Evolutionary conservation across 306 rosid genomes (phyloP), one percentile per base, ranked within the genome.

Genomic region (Herpetospermum pedunculosum): DNA sequence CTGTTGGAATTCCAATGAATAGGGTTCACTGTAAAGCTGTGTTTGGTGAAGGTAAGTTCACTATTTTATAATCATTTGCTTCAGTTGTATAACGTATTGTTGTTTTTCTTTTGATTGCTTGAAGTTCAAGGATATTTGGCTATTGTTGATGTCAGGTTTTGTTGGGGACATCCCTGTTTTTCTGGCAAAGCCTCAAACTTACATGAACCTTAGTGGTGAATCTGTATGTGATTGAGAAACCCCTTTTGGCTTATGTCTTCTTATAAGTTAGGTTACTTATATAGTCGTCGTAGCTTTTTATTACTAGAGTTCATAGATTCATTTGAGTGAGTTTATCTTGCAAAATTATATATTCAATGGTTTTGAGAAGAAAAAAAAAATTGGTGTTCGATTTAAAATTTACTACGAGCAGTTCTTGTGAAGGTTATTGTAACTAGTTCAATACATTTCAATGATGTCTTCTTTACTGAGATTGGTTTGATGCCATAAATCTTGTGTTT

Each of bases 131-230:
- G 73, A 32, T 71, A 16, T 75, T 69, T 58, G 74, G 32, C 75
- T 34, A 52, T 72, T 49, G 67, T 72, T 49, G 67, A 28, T 77
- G 75, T 7, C 83, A 91, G 95, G 97, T 76, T 89, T 85, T 83
- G 96, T 89, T 64, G 95, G 86, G 53, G 95, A 84, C n/a, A 77
- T 73, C 72, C 96, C 96, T 15, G 88, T 94, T 79, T 78, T 94
- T 77, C 90, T 94, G 77, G 93, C 97, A 74, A 94, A 89, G 86
- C 97, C 97, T 84, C 99, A 94, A 74, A 94, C 99, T 70, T 94
- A 89, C 79, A 94, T 94, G 99, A 91, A 91, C 78, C 81, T 94
- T 49, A 88, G 92, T 55, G 99, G 99, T 74, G 99, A 94, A 89
- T 94, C 99, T 1, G 99, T 91, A 84, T 78, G 91, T 78, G 80